Conservation (phyloP, 2,329 filamentous ascomycete species). For the Sporothrix variecibatus region DNA sequence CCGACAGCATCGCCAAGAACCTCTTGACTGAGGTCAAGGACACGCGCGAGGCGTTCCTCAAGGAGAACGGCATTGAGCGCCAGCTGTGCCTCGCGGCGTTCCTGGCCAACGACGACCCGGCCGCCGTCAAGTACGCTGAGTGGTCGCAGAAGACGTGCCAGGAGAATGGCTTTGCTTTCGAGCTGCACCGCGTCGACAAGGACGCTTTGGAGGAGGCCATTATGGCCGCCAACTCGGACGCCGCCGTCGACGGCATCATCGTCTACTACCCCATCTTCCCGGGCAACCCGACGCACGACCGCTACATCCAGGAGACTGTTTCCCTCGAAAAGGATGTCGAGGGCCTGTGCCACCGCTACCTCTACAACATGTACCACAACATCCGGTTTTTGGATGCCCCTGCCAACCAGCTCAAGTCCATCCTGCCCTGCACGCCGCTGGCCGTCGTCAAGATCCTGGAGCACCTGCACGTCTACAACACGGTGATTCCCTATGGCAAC, state of each 20-base stretch:
- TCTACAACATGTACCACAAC: constrained; percentile 99
- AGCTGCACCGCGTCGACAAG: constrained; percentile 79
- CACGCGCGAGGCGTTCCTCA: constrained; percentile 68
- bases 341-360: constrained; percentile 87
- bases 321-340: constrained; percentile 92
- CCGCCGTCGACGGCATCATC: constrained; percentile 81
- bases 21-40: constrained; percentile 77
- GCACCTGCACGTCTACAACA: constrained; percentile 94
- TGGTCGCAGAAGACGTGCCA: constrained; percentile 96
- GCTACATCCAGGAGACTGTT: constrained; percentile 94
- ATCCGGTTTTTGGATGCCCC: constrained; percentile 87
- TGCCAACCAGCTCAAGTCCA: constrained; percentile 77
- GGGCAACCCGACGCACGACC: constrained; percentile 78
- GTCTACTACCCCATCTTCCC: constrained; percentile 98
- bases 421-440: constrained; percentile 92
- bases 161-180: constrained; percentile 92
- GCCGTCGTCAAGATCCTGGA: constrained; percentile 97
- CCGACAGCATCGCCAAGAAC: constrained; percentile 80
- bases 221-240: constrained; percentile 78
- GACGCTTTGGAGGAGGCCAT: constrained; percentile 89
- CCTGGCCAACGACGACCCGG: constrained; percentile 87
- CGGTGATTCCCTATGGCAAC: constrained; percentile 89
- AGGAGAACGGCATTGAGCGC: constrained; percentile 48
- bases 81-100: constrained; percentile 84
- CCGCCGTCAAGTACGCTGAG: constrained; percentile 90